Base-by-base conservation (phyloP, 139 green algal species). In the Pseudopediastrum boryanum region DNA sequence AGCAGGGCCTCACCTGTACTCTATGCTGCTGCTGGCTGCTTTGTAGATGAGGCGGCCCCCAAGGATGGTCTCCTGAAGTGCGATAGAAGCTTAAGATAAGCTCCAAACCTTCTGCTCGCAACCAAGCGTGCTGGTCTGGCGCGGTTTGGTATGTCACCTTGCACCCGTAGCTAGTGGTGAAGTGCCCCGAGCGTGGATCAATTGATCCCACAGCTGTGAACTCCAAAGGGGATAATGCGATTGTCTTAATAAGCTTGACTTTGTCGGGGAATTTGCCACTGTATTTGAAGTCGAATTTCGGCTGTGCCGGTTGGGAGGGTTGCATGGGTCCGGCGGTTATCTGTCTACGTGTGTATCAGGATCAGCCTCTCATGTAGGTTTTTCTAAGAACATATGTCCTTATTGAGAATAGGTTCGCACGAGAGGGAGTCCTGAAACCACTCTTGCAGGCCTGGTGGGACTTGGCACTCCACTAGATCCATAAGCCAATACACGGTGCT, bases 201-300 rank as follows among this genome's bases (percentile, higher is more conserved):
- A 81, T 27, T 33, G 29, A 52, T 4, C 61, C 74, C 44, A 23
- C 65, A 41, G 74, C 74, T 65, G 74, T 81, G 21, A 81, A 29
- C n/a, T 74, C 74, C 3, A 81, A 23, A 31, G 74, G 74, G 10
- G 63, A 73, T 4, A 71, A 44, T 1, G 29, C 29, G 31, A 81
- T 48, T 16, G 42, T 42, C 51, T 81, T 81, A 13, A 81, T 81
- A 2, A 81, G 74, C 33, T 81, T 81, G 2, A 81, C 36, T 9
- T 81, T 38, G 42, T 81, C 74, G 21, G 74, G 74, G 25, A 74
- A 64, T 2, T 0, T 39, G 44, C 74, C 74, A 33, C 19, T 43
- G 23, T 81, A 81, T 12, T 43, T 48, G n/a, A 81, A 7, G 7
- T 52, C 31, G 61, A 73, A 52, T n/a, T n/a, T n/a, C n/a, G n/a